Conservation (phyloP, 805 yeast genomes). For the Zygoascus ofunaensis region DNA sequence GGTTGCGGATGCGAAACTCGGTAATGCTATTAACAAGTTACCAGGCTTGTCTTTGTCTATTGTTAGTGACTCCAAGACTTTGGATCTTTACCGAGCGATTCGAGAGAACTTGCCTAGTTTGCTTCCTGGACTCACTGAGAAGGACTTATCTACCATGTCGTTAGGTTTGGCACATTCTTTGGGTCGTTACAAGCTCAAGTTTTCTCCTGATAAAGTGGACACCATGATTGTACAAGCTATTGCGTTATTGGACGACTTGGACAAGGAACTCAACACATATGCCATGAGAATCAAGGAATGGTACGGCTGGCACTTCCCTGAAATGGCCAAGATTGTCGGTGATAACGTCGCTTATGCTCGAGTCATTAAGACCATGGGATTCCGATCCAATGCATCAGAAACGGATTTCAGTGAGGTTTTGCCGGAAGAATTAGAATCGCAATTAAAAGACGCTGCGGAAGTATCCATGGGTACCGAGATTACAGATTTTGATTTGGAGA, state of each 20-base stretch:
- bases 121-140: constrained; percentile 83
- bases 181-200: constrained; percentile 96
- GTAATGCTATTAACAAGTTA: constrained; percentile 90
- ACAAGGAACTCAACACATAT: constrained; percentile 94
- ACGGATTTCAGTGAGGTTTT: constrained; percentile 83
- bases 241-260: constrained; percentile 91
- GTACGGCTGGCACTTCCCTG: constrained; percentile 99
- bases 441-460: constrained; percentile 93
- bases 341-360: constrained; percentile 96
- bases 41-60: constrained; percentile 74
- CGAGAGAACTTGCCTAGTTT: constrained; percentile 90
- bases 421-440: constrained; percentile 77
- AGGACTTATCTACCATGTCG: constrained; percentile 86
- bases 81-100: constrained; percentile 91
- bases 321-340: constrained; percentile 90
- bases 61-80: constrained; percentile 88
- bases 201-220: constrained; percentile 96
- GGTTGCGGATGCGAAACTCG: constrained; percentile 92
- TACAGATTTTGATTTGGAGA: constrained; percentile 78
- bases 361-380: constrained; percentile 87
- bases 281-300: constrained; percentile 99
- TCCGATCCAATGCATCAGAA: constrained; percentile 81
- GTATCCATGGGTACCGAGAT: constrained; percentile 99
- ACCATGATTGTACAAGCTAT: constrained; percentile 99
- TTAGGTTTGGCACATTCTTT: constrained; percentile 97